Evolutionary conservation across 2,329 filamentous ascomycete species (phyloP).

Genomic region (Coniochaeta pulveracea): DNA sequence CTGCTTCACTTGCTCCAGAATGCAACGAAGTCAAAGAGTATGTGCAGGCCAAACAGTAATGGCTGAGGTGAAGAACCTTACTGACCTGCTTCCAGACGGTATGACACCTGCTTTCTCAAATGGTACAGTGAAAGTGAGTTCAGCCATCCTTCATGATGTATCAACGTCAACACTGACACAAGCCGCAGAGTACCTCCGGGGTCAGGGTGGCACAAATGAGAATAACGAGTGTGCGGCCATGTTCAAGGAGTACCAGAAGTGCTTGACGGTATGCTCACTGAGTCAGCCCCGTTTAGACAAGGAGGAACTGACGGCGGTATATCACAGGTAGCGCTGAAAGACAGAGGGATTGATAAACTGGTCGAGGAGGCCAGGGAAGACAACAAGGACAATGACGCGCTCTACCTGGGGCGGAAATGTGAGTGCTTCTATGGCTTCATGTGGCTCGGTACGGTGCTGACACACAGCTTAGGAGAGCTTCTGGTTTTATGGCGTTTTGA

Average conservation of each 20-base stretch:
- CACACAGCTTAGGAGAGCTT: not conserved
- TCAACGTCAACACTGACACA: too few relatives aligned
- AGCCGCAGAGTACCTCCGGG: conserved; percentile 71
- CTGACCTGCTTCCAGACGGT: conserved; percentile 47
- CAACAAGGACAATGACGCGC: conserved; percentile 74
- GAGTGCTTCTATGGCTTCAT: conserved; percentile 9
- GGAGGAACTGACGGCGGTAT: not conserved
- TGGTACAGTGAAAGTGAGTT: conserved; percentile 96
- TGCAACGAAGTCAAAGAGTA: conserved; percentile 96
- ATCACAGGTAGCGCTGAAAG: conserved; percentile 67
- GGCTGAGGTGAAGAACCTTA: not conserved
- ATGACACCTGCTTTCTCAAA: conserved; percentile 95
- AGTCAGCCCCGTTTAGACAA: not conserved
- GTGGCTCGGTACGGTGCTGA: not conserved
- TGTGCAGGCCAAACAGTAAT: conserved; percentile 16
- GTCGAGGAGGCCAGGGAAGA: conserved; percentile 83
- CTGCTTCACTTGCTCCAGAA: conserved; percentile 84
- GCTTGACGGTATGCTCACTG: conserved; percentile 71
- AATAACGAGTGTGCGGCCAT: conserved; percentile 68
- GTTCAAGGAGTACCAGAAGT: conserved; percentile 82
- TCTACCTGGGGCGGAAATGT: conserved; percentile 41
- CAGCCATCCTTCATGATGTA: conserved; percentile 4
- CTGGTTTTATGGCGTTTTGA: not conserved
- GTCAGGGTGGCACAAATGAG: conserved; percentile 63
- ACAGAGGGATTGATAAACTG: conserved; percentile 85